These are phyloP conservation scores for Brachypodium distachyon DNA, from an alignment of 202 grass and related monocot species.

Conservation along the genomic window DNA sequence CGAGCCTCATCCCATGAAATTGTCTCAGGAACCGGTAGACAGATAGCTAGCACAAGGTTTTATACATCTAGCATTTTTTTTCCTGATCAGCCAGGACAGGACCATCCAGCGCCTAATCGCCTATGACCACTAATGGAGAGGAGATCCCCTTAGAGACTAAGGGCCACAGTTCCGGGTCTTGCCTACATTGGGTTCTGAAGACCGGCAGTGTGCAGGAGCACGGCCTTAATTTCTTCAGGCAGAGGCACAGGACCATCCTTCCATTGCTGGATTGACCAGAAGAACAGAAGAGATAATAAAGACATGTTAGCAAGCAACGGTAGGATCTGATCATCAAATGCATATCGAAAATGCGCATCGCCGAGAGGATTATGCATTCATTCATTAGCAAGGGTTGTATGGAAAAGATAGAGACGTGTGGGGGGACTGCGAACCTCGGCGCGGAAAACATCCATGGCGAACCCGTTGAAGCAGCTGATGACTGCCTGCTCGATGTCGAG, in stretches of 20 bases:
- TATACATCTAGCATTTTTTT: not conserved
- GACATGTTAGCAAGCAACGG: not conserved
- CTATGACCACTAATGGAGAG: not conserved
- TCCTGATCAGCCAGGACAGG: not conserved
- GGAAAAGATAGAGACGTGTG: not conserved
- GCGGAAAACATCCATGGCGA: conserved; percentile 59
- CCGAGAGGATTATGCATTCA: not conserved
- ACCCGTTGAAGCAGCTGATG: conserved; percentile 63
- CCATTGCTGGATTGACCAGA: conserved; percentile 46
- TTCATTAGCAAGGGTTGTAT: too few relatives aligned
- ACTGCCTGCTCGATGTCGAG: conserved; percentile 59
- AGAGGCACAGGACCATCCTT: conserved; percentile 48
- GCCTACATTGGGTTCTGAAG: conserved; percentile 53
- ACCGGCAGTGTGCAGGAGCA: conserved; percentile 75
- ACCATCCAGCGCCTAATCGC: not conserved
- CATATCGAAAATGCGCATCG: not conserved
- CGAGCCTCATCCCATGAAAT: conserved; percentile 29
- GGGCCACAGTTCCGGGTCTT: not conserved
- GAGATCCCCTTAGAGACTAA: not conserved
- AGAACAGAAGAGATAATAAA: not conserved
- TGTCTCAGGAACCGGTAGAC: not conserved
- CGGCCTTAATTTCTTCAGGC: conserved; percentile 90
- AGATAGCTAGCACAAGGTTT: not conserved
- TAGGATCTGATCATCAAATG: not conserved
- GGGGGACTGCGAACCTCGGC: conserved; percentile 39